These are phyloP conservation scores for Trypanosoma mega DNA, from an alignment of 208 protist species.

Conservation along the genomic window DNA sequence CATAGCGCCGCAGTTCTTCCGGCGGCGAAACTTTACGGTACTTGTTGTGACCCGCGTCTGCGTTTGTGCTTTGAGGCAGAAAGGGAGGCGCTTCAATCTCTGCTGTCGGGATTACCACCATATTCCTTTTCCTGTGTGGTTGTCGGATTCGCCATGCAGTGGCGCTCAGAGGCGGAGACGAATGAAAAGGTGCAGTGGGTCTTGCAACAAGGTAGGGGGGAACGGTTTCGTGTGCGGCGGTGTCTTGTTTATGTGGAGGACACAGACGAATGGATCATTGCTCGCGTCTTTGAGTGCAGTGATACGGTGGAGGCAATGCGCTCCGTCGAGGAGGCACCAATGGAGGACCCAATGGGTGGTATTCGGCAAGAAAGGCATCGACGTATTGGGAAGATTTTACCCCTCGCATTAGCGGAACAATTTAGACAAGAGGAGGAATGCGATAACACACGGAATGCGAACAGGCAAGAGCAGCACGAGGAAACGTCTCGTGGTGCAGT, in stretches of 20 bases:
- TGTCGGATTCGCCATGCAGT: constrained; percentile 57
- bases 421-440: neutral
- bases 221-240: constrained; percentile 22
- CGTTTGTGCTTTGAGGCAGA: neutral
- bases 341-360: neutral
- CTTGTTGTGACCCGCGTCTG: constrained; percentile 23
- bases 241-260: constrained; percentile 57
- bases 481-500: too few species aligned
- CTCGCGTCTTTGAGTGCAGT: constrained; percentile 35
- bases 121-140: constrained; percentile 23
- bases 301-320: neutral
- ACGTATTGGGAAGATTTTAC: neutral
- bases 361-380: neutral
- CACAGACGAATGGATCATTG: constrained; percentile 43
- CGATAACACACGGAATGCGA: neutral
- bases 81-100: neutral
- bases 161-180: constrained; percentile 29
- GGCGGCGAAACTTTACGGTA: constrained; percentile 25
- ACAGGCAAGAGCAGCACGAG: too few species aligned
- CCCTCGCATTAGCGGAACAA: neutral
- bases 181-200: constrained; percentile 37
- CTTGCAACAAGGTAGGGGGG: constrained; percentile 3
- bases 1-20: constrained; percentile 47
- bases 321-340: neutral
- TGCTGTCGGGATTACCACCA: constrained; percentile 5